Conservation (phyloP, 1,284 basidiomycete genomes). For the Caloboletus firmus region DNA sequence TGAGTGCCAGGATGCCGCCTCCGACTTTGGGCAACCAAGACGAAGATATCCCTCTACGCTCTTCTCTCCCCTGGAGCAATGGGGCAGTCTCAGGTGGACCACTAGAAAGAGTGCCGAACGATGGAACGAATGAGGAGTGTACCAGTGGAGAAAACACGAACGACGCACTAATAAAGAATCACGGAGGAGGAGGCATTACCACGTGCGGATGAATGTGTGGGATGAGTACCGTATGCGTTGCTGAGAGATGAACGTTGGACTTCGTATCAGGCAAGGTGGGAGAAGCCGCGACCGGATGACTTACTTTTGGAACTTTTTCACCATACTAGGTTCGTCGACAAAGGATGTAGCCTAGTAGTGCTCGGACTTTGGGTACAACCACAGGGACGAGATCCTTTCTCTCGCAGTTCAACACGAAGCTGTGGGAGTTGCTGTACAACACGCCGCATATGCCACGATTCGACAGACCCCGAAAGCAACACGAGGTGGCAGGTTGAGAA, state of each 20-base stretch:
- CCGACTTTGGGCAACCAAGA: not conserved
- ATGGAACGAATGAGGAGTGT: not conserved
- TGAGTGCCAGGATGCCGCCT: not conserved
- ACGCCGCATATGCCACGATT: not conserved
- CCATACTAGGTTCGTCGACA: not conserved
- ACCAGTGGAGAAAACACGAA: not conserved
- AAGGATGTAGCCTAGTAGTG: not conserved
- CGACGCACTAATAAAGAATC: not conserved
- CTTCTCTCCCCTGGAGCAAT: not conserved
- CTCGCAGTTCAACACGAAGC: not conserved
- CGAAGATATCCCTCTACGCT: not conserved
- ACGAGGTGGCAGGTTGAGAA: too few species aligned
- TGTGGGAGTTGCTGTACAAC: not conserved
- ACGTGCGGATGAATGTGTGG: not conserved
- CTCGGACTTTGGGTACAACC: not conserved
- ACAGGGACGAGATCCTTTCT: not conserved
- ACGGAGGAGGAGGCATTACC: not conserved
- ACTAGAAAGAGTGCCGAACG: not conserved
- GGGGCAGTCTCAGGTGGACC: not conserved
- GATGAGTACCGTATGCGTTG: not conserved
- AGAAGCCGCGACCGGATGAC: not conserved
- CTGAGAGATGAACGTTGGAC: not conserved
- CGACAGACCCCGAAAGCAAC: not conserved
- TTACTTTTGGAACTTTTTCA: constrained; percentile 1
- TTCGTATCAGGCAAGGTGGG: not conserved